A percentile compares a stretch with the other conserved stretches of the same genome.
phyloP scores from a whole-genome alignment of 352 stramenopile species.

The Paralagenidium karlingii region DNA sequence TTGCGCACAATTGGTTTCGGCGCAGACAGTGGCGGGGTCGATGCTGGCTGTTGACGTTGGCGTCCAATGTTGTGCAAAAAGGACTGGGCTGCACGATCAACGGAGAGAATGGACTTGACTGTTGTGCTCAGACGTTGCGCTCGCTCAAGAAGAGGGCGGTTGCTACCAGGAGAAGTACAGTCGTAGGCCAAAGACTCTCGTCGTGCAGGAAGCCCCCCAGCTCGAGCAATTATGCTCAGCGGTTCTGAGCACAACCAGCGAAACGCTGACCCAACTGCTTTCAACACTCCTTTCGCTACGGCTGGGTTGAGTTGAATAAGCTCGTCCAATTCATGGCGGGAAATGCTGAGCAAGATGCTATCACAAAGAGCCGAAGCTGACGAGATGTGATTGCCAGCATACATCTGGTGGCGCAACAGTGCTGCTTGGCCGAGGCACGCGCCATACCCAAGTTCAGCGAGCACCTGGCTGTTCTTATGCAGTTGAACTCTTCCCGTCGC shows the following conservation, averaged over 20 bases:
- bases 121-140: constrained; percentile 43
- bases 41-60: no score
- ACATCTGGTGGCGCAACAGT: constrained; percentile 39
- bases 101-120: constrained; percentile 51
- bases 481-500: constrained; percentile 58
- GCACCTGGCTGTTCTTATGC: constrained; percentile 53
- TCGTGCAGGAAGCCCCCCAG: constrained; percentile 41
- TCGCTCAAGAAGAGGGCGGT: constrained; percentile 29
- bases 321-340: constrained; percentile 41
- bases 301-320: constrained; percentile 60
- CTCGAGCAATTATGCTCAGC: constrained; percentile 44
- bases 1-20: not conserved
- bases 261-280: constrained; percentile 60
- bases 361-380: constrained; percentile 56
- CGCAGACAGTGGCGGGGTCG: not conserved
- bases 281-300: constrained; percentile 65
- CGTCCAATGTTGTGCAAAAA: constrained; percentile 64
- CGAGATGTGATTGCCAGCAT: constrained; percentile 56
- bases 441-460: constrained; percentile 51
- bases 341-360: constrained; percentile 64
- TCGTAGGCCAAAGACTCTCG: not conserved
- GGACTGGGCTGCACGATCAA: constrained; percentile 53
- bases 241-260: constrained; percentile 72
- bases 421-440: constrained; percentile 69
- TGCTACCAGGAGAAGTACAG: constrained; percentile 5